phyloP scores from a whole-genome alignment of 108 stramenopile species.

The Nitzschia sp. region DNA sequence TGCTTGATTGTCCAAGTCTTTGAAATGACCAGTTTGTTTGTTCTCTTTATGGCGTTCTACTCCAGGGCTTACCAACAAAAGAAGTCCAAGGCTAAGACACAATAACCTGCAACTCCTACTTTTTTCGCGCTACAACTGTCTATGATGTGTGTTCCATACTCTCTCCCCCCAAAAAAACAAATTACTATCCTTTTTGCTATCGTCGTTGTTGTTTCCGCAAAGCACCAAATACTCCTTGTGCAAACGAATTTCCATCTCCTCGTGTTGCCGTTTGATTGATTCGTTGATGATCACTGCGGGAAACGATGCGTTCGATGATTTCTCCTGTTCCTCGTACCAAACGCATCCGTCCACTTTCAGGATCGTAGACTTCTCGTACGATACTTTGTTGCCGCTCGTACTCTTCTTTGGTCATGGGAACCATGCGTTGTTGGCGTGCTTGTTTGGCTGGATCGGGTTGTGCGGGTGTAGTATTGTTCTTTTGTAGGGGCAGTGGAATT shows the following conservation, averaged over 20 bases:
- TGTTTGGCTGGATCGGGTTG: neutral
- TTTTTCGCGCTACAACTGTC: too few relatives aligned
- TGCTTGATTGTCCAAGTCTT: slow-evolving; percentile 65
- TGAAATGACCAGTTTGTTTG: slow-evolving; percentile 87
- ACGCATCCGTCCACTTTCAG: slow-evolving; percentile 68
- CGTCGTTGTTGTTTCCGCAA: neutral
- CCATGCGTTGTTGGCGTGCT: slow-evolving; percentile 15
- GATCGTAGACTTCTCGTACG: slow-evolving; percentile 86
- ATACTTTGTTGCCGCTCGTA: slow-evolving; percentile 71
- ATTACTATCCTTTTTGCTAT: neutral
- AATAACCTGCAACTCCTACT: too few relatives aligned
- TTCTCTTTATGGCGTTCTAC: slow-evolving; percentile 79
- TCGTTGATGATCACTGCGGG: slow-evolving; percentile 62
- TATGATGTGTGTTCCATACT: too few relatives aligned
- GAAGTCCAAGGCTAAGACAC: slow-evolving; percentile 7
- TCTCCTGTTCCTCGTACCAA: slow-evolving; percentile 88
- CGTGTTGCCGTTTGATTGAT: slow-evolving; percentile 79
- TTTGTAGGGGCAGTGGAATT: neutral
- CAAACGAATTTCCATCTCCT: slow-evolving; percentile 71
- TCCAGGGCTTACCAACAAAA: slow-evolving; percentile 70
- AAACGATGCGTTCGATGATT: slow-evolving; percentile 89
- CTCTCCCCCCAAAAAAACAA: too few relatives aligned
- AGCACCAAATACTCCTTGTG: slow-evolving; percentile 32
- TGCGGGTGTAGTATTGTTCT: neutral
- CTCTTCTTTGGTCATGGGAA: slow-evolving; percentile 81